Conservation (phyloP, 139 green algal species). For the Monoraphidium neglectum region DNA sequence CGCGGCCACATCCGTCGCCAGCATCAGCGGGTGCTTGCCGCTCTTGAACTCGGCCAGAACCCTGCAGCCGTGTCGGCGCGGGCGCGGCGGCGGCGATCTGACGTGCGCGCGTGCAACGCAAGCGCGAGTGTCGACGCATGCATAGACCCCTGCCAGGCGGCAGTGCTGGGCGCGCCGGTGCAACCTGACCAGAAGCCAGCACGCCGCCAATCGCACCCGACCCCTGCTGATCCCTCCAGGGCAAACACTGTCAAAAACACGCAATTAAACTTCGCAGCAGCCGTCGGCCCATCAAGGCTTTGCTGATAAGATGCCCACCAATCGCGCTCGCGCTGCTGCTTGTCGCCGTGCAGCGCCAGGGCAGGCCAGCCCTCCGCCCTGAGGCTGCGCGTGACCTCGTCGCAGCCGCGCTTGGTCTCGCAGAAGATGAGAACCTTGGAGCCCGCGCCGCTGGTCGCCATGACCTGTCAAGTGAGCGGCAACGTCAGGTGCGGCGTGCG, state of each 20-base stretch:
- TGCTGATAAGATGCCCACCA: no score
- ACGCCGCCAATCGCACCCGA: no score
- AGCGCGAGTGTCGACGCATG: no score
- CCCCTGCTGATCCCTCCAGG: no score
- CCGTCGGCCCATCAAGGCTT: no score
- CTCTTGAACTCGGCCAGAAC: slow-evolving; percentile 88
- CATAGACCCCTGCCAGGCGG: no score
- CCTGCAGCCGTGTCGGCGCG: no score
- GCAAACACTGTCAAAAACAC: no score
- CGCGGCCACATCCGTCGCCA: slow-evolving; percentile 94
- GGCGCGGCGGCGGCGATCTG: no score
- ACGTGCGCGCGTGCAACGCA: neutral
- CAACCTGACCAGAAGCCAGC: no score
- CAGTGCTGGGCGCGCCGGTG: neutral
- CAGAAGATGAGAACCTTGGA: slow-evolving; percentile 83
- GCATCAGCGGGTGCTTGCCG: slow-evolving; percentile 85
- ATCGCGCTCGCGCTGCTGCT: slow-evolving; percentile 93
- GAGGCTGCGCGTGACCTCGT: slow-evolving; percentile 84
- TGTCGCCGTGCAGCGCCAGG: slow-evolving; percentile 93
- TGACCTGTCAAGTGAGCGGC: neutral
- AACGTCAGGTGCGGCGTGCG: neutral
- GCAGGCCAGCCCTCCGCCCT: slow-evolving; percentile 85
- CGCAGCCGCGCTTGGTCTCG: slow-evolving; percentile 93
- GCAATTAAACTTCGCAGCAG: slow-evolving; percentile 13
- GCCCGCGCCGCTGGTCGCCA: slow-evolving; percentile 11